Conservation (phyloP, 768 basidiomycete genomes). For the Suillus luteus region DNA sequence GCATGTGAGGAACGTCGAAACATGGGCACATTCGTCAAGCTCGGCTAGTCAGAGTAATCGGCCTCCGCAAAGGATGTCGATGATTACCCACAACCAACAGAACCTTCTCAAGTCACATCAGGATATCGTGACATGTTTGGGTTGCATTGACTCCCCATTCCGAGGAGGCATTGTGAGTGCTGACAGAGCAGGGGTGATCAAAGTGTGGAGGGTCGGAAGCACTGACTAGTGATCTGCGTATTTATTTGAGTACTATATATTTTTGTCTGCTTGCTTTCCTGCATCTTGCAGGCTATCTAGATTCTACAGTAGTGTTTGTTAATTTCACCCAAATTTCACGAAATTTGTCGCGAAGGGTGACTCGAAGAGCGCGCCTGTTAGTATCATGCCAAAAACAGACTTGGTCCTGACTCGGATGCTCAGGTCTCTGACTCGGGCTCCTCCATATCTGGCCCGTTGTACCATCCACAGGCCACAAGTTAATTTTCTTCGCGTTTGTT, state of each 20-base stretch:
- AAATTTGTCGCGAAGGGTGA: neutral
- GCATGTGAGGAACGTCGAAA: slow-evolving; percentile 57
- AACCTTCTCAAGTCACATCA: slow-evolving; percentile 85
- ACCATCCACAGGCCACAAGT: slow-evolving; percentile 16
- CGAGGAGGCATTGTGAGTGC: slow-evolving; percentile 91
- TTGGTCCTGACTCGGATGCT: slow-evolving; percentile 31
- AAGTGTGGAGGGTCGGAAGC: slow-evolving; percentile 81
- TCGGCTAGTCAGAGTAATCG: slow-evolving; percentile 57
- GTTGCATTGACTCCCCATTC: slow-evolving; percentile 90
- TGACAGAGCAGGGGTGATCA: slow-evolving; percentile 86
- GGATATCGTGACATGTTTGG: slow-evolving; percentile 84
- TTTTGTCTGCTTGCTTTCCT: neutral
- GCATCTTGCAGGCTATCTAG: neutral
- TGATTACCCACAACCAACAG: slow-evolving; percentile 83
- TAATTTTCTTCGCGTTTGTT: slow-evolving; percentile 22
- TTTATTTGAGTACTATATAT: slow-evolving; percentile 16
- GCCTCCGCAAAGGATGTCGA: slow-evolving; percentile 71
- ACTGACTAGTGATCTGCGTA: slow-evolving; percentile 34
- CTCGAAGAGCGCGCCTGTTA: slow-evolving; percentile 13
- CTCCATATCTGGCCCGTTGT: slow-evolving; percentile 26
- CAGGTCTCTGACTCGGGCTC: slow-evolving; percentile 35
- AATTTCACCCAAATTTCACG: neutral
- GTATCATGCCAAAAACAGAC: slow-evolving; percentile 23
- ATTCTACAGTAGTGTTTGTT: neutral
- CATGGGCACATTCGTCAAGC: slow-evolving; percentile 51